Base-by-base conservation (phyloP, 768 basidiomycete genomes). In the Filobasidium floriforme region DNA sequence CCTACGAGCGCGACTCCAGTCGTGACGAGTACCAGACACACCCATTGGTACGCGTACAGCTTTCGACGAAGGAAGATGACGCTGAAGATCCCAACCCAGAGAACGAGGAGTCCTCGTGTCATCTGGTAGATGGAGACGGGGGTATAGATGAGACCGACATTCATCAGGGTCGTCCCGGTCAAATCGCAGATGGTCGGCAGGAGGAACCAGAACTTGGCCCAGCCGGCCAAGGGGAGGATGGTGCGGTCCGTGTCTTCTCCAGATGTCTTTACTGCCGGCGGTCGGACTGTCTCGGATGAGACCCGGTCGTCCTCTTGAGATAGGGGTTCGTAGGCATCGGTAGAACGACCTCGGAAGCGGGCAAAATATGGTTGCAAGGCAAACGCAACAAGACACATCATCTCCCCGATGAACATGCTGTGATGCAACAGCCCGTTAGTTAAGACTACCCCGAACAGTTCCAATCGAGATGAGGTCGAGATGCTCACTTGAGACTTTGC, bases 41-140 rank as follows among this genome's bases (percentile, higher is more conserved):
- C 69, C 93, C 96, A 97, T 88, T 96, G 92, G 77, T 93, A 93
- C 62, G 89, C 81, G 85, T 86, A 90, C 54, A 94, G 85, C 68
- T 83, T 84, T 70, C 93, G 86, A 60, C 83, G 84, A 66, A 99
- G 86, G 83, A 98, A 98, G 65, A 92, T 77, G 73, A 98, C 92
- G 60, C 88, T 89, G 71, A 98, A 85, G 63, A 89, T 75, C 55
- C 92, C 94, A 67, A 98, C 94, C 79, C 92, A 98, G 62, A 94
- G 84, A 59, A 96, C 91, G 65, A 96, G 86, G 51, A 91, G 88
- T 60, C 93, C 92, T 60, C 80, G 72, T 10, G 77, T 77, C 92
- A 96, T 94, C 79, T 96, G 94, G 82, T 90, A 98, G 72, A 97
- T 91, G 51, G 90, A 92, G 63, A 99, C 96, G 32, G 94, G 94